phyloP scores from a whole-genome alignment of 2,329 filamentous ascomycete species.

The Phaeosphaeria sp. region DNA sequence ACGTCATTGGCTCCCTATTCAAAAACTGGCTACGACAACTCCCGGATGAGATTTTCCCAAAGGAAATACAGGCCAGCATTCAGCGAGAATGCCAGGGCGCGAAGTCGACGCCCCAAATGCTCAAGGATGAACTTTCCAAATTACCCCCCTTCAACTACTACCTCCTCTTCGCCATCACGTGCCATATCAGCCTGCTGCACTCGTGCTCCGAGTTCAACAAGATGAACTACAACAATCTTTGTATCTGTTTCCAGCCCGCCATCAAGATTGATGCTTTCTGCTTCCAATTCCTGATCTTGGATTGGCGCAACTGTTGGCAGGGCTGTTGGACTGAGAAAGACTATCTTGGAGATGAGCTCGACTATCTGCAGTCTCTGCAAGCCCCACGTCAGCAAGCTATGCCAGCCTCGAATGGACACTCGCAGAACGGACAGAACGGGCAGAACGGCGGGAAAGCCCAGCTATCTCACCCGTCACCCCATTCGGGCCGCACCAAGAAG shows the following conservation, averaged over 20 bases:
- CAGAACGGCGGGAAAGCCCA: conserved; percentile 34
- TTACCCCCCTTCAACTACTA: conserved; percentile 98
- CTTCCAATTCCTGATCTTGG: conserved; percentile 92
- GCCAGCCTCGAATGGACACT: conserved; percentile 35
- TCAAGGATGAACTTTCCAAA: conserved; percentile 90
- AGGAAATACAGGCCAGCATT: conserved; percentile 79
- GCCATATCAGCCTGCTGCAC: conserved; percentile 88
- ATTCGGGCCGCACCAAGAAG: conserved; percentile 33
- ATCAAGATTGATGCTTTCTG: conserved; percentile 96
- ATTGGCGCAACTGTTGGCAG: conserved; percentile 97
- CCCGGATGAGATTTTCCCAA: conserved; percentile 93
- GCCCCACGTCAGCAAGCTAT: conserved; percentile 20
- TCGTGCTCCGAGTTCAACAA: conserved; percentile 96
- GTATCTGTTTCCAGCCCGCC: conserved; percentile 96
- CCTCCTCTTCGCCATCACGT: conserved; percentile 94
- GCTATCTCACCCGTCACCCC: conserved; percentile 32
- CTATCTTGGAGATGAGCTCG: conserved; percentile 54
- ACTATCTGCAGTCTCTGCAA: conserved; percentile 33
- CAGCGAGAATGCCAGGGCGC: conserved; percentile 79
- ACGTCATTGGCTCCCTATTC: conserved; percentile 94
- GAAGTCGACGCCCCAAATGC: conserved; percentile 79
- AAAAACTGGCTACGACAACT: conserved; percentile 95
- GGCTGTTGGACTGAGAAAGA: conserved; percentile 90
- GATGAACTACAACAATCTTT: conserved; percentile 95
- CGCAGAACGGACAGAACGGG: conserved; percentile 8